Conservation (phyloP, 768 basidiomycete genomes). For the Hydnomerulius pinastri region DNA sequence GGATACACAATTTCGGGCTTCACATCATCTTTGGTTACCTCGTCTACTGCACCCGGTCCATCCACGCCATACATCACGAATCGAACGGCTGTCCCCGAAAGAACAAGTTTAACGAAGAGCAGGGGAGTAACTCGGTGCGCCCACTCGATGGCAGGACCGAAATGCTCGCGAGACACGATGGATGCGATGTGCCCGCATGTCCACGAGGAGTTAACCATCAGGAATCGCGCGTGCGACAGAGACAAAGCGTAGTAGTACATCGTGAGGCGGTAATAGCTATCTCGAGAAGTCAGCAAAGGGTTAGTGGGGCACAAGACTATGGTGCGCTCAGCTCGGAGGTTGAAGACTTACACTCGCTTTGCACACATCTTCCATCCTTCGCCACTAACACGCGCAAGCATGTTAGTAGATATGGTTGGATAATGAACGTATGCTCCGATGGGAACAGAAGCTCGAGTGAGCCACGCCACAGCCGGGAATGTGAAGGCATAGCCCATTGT, state of each 20-base stretch:
- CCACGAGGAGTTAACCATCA: slow-evolving; percentile 97
- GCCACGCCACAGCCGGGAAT: slow-evolving; percentile 69
- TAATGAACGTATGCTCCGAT: slow-evolving; percentile 95
- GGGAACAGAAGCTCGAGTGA: slow-evolving; percentile 57
- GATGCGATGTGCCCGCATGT: slow-evolving; percentile 82
- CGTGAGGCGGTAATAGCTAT: slow-evolving; percentile 86
- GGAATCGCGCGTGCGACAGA: slow-evolving; percentile 69
- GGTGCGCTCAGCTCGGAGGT: too few relatives aligned
- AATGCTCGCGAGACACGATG: slow-evolving; percentile 55
- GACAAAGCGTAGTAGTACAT: slow-evolving; percentile 81
- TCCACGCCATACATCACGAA: neutral
- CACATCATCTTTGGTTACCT: neutral
- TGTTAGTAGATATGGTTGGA: slow-evolving; percentile 93
- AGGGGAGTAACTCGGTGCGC: slow-evolving; percentile 46
- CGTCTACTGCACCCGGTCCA: neutral
- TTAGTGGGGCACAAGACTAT: slow-evolving; percentile 6
- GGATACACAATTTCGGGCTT: slow-evolving; percentile 71
- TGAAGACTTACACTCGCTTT: slow-evolving; percentile 28
- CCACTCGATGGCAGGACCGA: slow-evolving; percentile 50
- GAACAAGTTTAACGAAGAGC: slow-evolving; percentile 34
- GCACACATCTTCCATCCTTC: slow-evolving; percentile 27
- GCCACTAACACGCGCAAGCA: slow-evolving; percentile 74
- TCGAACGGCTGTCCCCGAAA: slow-evolving; percentile 4
- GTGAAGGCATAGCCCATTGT: slow-evolving; percentile 99
- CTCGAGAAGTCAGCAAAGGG: neutral